Percentiles rank a stretch among this genome's conserved stretches.
Conservation (phyloP, 169 alveolate species). For the Sarcocystis neurona region DNA sequence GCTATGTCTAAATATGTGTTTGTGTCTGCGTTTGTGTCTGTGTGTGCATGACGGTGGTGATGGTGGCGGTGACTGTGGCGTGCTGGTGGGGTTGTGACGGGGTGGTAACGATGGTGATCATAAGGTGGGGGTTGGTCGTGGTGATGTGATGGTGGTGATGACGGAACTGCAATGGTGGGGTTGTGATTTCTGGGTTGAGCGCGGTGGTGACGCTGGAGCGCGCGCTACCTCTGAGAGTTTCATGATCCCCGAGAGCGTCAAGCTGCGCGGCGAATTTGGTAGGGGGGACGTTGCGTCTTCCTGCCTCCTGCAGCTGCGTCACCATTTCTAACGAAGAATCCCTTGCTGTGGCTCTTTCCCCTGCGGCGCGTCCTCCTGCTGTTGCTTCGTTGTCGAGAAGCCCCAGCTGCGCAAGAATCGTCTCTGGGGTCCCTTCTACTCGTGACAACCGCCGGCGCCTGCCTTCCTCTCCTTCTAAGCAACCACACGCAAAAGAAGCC, state of each 20-base stretch:
- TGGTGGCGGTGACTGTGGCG: too few relatives aligned
- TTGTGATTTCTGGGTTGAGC: too few relatives aligned
- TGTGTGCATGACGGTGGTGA: too few relatives aligned
- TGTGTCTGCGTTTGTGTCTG: too few relatives aligned
- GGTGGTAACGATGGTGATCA: too few relatives aligned
- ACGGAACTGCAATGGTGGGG: too few relatives aligned
- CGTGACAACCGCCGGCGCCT: slow-evolving; percentile 50
- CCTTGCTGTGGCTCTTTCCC: neutral
- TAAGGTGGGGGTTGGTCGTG: too few relatives aligned
- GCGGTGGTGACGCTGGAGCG: too few relatives aligned
- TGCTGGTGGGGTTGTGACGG: too few relatives aligned
- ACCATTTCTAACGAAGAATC: neutral
- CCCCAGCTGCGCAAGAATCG: slow-evolving; percentile 34
- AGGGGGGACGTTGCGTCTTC: neutral
- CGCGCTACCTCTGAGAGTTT: neutral
- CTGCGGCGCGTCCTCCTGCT: neutral
- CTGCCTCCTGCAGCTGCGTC: neutral
- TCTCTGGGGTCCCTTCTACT: slow-evolving; percentile 45
- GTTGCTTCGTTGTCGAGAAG: neutral
- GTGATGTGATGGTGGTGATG: too few relatives aligned
- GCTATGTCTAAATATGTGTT: too few relatives aligned
- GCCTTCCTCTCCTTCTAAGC: neutral
- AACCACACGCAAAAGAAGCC: neutral
- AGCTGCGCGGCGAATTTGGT: neutral
- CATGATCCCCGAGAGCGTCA: neutral